A percentile compares a stretch with the other conserved stretches of the same genome.
Evolutionary conservation across 208 protist genomes (phyloP).

Genomic region (Leishmania gerbilli): DNA sequence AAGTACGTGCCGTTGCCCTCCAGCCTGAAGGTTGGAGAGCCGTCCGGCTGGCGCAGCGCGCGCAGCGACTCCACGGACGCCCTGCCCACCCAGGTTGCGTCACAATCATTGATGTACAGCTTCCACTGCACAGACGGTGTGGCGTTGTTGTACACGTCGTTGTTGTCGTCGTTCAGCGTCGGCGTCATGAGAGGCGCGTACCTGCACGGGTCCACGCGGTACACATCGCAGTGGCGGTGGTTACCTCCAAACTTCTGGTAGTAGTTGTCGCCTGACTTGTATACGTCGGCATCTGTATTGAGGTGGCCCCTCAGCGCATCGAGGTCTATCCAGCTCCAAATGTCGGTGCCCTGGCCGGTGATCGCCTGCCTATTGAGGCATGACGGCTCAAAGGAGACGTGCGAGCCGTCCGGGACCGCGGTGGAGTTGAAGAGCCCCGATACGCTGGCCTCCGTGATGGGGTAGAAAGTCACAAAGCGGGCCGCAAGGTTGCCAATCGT

Average conservation of each 20-base stretch:
- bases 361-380: slow-evolving; percentile 74
- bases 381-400: slow-evolving; percentile 73
- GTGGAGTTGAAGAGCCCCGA: slow-evolving; percentile 42
- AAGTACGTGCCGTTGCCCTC: slow-evolving; percentile 46
- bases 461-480: slow-evolving; percentile 85
- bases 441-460: slow-evolving; percentile 38
- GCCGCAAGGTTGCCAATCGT: slow-evolving; percentile 81
- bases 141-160: slow-evolving; percentile 18
- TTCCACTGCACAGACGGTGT: slow-evolving; percentile 63
- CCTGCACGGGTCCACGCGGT: slow-evolving; percentile 73
- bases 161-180: slow-evolving; percentile 29
- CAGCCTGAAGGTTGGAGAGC: slow-evolving; percentile 61
- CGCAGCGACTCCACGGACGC: slow-evolving; percentile 71
- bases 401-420: slow-evolving; percentile 36
- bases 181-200: slow-evolving; percentile 85
- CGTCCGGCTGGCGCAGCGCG: slow-evolving; percentile 60
- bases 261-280: slow-evolving; percentile 84
- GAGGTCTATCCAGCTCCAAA: slow-evolving; percentile 70
- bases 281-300: slow-evolving; percentile 54
- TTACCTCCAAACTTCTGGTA: slow-evolving; percentile 91
- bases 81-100: slow-evolving; percentile 82
- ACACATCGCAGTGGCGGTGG: slow-evolving; percentile 81
- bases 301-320: slow-evolving; percentile 37
- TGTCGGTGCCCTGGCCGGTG: slow-evolving; percentile 45
- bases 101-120: slow-evolving; percentile 85